Evolutionary conservation across 2,329 filamentous ascomycete genomes (phyloP).

Genomic region (Colletotrichum sp.): DNA sequence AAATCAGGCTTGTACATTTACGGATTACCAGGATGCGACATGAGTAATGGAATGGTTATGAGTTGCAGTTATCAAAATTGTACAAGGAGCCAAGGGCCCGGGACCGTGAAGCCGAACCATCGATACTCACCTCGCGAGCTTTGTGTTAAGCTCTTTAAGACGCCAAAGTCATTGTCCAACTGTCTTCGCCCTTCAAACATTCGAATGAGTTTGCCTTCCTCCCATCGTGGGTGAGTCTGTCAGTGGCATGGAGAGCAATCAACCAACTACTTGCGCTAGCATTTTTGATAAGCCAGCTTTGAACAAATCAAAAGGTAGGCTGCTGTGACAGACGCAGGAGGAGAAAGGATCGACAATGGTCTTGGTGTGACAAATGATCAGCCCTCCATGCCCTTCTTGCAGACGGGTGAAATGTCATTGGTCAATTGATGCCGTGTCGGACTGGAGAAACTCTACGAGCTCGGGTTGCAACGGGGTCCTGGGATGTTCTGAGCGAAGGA

Average conservation of each 20-base stretch:
- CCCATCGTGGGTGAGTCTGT: background rate
- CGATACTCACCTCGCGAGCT: background rate
- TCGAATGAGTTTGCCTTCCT: background rate
- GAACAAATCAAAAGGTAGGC: background rate
- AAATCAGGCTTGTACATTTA: constrained; percentile 12
- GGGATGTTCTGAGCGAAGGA: background rate
- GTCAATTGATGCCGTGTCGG: background rate
- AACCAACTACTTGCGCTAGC: background rate
- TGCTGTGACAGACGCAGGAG: background rate
- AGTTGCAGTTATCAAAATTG: background rate
- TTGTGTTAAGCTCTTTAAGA: background rate
- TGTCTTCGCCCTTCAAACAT: background rate
- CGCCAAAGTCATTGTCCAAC: background rate
- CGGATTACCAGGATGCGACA: constrained; percentile 12
- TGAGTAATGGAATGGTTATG: constrained; percentile 21
- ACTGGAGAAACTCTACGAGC: background rate
- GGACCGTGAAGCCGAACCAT: background rate
- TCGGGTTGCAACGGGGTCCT: background rate
- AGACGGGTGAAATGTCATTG: background rate
- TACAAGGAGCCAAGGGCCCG: background rate
- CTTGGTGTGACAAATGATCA: background rate
- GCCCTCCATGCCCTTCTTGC: background rate
- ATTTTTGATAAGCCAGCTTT: background rate
- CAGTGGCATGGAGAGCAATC: background rate
- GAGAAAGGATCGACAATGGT: background rate